Percentiles rank a stretch among this genome's conserved stretches.
These are phyloP conservation scores for Beta corolliflora DNA, from an alignment of 179 eudicot species.

Conservation along the genomic window DNA sequence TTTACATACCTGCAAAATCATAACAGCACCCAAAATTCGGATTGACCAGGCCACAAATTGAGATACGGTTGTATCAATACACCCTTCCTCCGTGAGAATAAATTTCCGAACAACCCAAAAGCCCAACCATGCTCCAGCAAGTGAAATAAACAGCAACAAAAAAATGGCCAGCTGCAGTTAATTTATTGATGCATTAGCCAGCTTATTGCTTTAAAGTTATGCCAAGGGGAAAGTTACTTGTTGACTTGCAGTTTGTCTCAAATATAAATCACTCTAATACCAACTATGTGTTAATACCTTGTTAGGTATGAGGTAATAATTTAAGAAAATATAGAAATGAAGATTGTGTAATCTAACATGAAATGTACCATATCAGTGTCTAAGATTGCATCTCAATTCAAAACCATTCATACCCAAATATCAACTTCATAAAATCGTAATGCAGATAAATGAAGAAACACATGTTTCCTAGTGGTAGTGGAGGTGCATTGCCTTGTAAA, in stretches of 20 bases:
- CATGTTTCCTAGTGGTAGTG: neutral
- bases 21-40: slow-evolving; percentile 60
- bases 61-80: slow-evolving; percentile 60
- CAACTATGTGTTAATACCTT: neutral
- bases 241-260: neutral
- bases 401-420: neutral
- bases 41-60: slow-evolving; percentile 88
- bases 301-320: neutral
- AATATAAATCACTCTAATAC: neutral
- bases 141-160: slow-evolving; percentile 56
- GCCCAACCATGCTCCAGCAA: slow-evolving; percentile 96
- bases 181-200: slow-evolving; percentile 20
- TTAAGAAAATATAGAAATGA: neutral
- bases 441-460: neutral
- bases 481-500: neutral
- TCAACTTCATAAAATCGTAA: neutral
- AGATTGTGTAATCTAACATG: neutral
- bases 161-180: slow-evolving; percentile 67
- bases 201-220: neutral
- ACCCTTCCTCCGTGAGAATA: slow-evolving; percentile 78
- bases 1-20: slow-evolving; percentile 77
- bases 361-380: neutral
- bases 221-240: neutral
- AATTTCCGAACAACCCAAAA: slow-evolving; percentile 91
- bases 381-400: too few relatives aligned